Evolutionary conservation across 345 rosid species (phyloP), one percentile per base, ranked within the genome.

Genomic region (Populus pruinosa): DNA sequence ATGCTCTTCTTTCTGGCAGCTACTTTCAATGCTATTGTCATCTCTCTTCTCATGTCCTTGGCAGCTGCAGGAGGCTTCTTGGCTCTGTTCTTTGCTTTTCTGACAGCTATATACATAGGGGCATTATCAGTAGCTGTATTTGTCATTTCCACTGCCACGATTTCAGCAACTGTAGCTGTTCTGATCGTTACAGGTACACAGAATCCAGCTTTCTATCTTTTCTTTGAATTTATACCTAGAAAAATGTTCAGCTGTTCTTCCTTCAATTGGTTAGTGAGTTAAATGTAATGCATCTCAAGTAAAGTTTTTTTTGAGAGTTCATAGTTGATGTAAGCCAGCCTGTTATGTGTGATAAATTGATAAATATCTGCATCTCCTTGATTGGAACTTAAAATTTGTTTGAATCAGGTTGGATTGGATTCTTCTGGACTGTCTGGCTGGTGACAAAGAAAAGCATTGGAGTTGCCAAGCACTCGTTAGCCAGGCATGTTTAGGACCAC

Each of bases 41-140:
- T 96, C 29, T 92, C 94, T 65, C 90, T 96, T 76, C 84, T 96
- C 75, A 63, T 96, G 82, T 90, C 98, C 77, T 79, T 96, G 82
- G 98, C 96, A 20, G 90, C 90, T 25, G 98, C 91, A 14, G 97
- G 98, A 59, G 93, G 97, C 31, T 89, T 93, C 86, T 83, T 96
- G 87, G 94, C 98, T 72, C 72, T 96, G 33, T 96, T 92, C 88
- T 87, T 90, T 67, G 83, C 88, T 43, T 87, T 88, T 79, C 82
- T 92, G 65, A 81, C 96, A 20, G 93, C 90, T 41, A 64, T 92
- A 39, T 96, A 92, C 82, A 85, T 96, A 9, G 97, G 93, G 72
- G 98, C 97, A 39, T 81, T 93, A 79, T 86, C 90, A 6, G 77
- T 91, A 61, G 96, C 97, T 77, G 81, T 86, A 23, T 84, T 93